Percentiles rank a stretch among this genome's conserved stretches.
Evolutionary conservation across 225 moss, liverwort and hornwort species (phyloP).

Genomic region (Antitrichia curtipendula): DNA sequence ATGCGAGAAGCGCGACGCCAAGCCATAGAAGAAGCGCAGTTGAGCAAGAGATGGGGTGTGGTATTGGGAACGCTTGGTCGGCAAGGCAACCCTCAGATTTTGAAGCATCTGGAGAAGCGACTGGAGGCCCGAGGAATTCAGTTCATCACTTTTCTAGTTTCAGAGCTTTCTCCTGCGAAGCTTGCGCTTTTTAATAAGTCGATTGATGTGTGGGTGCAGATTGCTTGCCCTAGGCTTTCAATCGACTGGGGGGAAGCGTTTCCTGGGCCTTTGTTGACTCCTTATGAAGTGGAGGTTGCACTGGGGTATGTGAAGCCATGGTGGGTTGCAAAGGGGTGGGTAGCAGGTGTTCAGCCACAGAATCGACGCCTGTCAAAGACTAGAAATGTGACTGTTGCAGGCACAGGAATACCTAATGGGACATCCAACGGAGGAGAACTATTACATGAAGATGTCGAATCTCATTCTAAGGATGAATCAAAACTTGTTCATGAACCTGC

Average conservation of each 20-base stretch:
- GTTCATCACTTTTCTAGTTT: slow-evolving; percentile 74
- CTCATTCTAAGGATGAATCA: neutral
- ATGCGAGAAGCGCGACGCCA: slow-evolving; percentile 74
- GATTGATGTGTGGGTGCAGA: slow-evolving; percentile 90
- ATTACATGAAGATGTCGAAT: neutral
- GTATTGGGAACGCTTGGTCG: slow-evolving; percentile 82
- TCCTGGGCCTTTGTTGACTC: slow-evolving; percentile 62
- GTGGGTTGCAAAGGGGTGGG: slow-evolving; percentile 56
- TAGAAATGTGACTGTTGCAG: neutral
- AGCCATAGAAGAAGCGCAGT: slow-evolving; percentile 56
- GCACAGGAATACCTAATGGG: neutral
- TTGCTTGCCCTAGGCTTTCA: slow-evolving; percentile 87
- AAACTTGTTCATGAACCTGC: neutral
- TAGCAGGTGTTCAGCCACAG: slow-evolving; percentile 5
- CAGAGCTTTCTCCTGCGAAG: slow-evolving; percentile 85
- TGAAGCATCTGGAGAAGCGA: slow-evolving; percentile 70
- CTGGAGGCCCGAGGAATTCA: slow-evolving; percentile 49
- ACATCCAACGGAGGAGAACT: neutral
- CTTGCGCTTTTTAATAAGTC: slow-evolving; percentile 49
- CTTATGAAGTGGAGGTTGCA: slow-evolving; percentile 94
- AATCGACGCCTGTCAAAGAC: neutral
- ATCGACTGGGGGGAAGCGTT: slow-evolving; percentile 99
- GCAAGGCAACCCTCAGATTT: slow-evolving; percentile 82
- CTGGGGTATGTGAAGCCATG: slow-evolving; percentile 86
- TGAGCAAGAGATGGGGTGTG: slow-evolving; percentile 73